Percentiles rank a stretch among this genome's conserved stretches.
Evolutionary conservation across 73 alveolate species (phyloP).

Genomic region (Durusdinium trenchii): DNA sequence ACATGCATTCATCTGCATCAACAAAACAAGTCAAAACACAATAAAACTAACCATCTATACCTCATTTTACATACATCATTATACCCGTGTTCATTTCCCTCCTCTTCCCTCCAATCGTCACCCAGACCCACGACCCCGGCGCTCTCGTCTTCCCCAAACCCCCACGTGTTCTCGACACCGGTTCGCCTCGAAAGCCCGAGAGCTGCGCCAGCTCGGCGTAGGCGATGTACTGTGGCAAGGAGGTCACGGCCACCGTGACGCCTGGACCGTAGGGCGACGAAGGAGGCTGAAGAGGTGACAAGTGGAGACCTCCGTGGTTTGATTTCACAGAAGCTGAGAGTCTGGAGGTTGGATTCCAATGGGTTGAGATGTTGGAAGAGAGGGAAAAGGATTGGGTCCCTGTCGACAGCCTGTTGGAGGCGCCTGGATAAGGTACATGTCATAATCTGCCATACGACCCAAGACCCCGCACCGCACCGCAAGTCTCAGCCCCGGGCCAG

Average conservation of each 20-base stretch:
- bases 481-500: constrained; percentile 7
- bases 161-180: not conserved
- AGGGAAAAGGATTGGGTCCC: not conserved
- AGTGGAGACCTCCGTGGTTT: not conserved
- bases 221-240: constrained; percentile 88
- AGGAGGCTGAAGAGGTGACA: not conserved
- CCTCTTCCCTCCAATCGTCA: too few relatives aligned
- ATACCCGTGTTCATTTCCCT: too few relatives aligned
- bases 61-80: too few relatives aligned
- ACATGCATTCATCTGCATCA: too few relatives aligned
- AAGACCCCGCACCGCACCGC: too few relatives aligned
- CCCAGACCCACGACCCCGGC: too few relatives aligned
- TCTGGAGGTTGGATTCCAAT: not conserved
- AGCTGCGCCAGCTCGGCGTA: constrained; percentile 90
- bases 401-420: too few relatives aligned
- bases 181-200: constrained; percentile 63
- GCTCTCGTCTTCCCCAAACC: too few relatives aligned
- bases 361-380: not conserved
- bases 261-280: not conserved
- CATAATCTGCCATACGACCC: too few relatives aligned
- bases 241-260: constrained; percentile 63
- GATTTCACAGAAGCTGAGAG: not conserved
- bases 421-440: too few relatives aligned
- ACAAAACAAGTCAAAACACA: too few relatives aligned
- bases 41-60: too few relatives aligned